Evolutionary conservation across 345 rosid species (phyloP).

Genomic region (Aegle marmelos): DNA sequence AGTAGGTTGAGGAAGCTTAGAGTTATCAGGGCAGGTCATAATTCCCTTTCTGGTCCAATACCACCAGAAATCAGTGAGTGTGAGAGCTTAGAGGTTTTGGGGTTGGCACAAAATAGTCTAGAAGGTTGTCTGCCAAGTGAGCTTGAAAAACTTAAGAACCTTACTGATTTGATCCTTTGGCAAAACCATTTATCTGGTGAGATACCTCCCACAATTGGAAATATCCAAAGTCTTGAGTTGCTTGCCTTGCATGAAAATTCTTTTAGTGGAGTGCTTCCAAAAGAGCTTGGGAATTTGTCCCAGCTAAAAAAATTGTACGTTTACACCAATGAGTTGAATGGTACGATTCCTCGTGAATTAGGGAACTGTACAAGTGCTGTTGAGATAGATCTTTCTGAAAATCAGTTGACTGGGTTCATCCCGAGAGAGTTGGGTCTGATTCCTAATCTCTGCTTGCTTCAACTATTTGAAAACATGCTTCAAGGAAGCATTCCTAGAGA

Average conservation of each 20-base stretch:
- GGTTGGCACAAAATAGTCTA: slow-evolving; percentile 72
- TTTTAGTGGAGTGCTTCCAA: slow-evolving; percentile 56
- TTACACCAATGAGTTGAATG: slow-evolving; percentile 67
- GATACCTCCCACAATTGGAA: slow-evolving; percentile 63
- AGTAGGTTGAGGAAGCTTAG: slow-evolving; percentile 48
- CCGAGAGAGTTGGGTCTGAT: slow-evolving; percentile 59
- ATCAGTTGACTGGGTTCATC: slow-evolving; percentile 53
- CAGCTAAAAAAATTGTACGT: slow-evolving; percentile 54
- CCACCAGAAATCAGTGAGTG: slow-evolving; percentile 72
- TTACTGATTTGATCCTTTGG: slow-evolving; percentile 68
- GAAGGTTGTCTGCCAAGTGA: slow-evolving; percentile 68
- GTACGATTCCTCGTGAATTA: slow-evolving; percentile 64
- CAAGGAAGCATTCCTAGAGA: slow-evolving; percentile 62
- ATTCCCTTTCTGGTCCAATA: slow-evolving; percentile 61
- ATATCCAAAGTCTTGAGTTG: slow-evolving; percentile 51
- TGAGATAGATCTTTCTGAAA: slow-evolving; percentile 87
- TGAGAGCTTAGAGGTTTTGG: slow-evolving; percentile 61
- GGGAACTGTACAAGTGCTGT: slow-evolving; percentile 49
- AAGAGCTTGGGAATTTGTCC: slow-evolving; percentile 52
- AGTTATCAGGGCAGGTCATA: slow-evolving; percentile 67
- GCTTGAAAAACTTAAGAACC: slow-evolving; percentile 50
- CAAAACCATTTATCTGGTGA: slow-evolving; percentile 62
- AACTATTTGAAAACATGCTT: slow-evolving; percentile 70
- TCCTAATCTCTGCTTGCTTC: slow-evolving; percentile 50
- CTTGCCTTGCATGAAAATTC: slow-evolving; percentile 76